These are phyloP conservation scores for Acephala macrosclerotiorum DNA, from an alignment of 2,329 filamentous ascomycete species.

Conservation along the genomic window DNA sequence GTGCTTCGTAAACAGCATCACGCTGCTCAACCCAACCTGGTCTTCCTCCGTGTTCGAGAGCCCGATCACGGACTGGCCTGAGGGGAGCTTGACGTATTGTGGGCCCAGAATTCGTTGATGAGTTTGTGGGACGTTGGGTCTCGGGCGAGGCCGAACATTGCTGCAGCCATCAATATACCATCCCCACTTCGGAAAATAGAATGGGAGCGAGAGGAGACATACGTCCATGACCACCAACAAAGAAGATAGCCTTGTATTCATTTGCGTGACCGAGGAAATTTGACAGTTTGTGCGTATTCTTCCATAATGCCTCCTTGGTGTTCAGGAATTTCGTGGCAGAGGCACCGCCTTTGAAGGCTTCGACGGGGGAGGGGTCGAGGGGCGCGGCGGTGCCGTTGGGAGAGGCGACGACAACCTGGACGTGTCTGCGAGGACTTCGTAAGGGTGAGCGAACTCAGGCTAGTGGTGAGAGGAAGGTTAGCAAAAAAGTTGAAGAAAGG, in stretches of 20 bases:
- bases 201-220: constrained; percentile 35
- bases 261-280: constrained; percentile 53
- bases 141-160: constrained; percentile 52
- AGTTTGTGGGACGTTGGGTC: constrained; percentile 64
- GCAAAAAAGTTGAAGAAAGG: too few species aligned
- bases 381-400: constrained; percentile 53
- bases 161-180: constrained; percentile 21
- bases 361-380: constrained; percentile 53
- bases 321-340: constrained; percentile 51
- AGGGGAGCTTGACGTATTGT: constrained; percentile 60
- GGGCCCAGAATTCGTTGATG: constrained; percentile 66
- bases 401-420: constrained; percentile 52
- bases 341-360: constrained; percentile 50
- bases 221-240: constrained; percentile 65
- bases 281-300: constrained; percentile 57
- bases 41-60: constrained; percentile 62
- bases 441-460: constrained; percentile 58
- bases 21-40: constrained; percentile 47
- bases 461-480: too few species aligned
- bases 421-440: constrained; percentile 50
- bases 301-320: constrained; percentile 57
- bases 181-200: too few species aligned
- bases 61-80: constrained; percentile 64
- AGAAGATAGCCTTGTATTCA: constrained; percentile 64
- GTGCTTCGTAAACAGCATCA: constrained; percentile 71